Evolutionary conservation across 352 stramenopile genomes (phyloP), one percentile per base, ranked within the genome.

Genomic region (Phytophthora pini): DNA sequence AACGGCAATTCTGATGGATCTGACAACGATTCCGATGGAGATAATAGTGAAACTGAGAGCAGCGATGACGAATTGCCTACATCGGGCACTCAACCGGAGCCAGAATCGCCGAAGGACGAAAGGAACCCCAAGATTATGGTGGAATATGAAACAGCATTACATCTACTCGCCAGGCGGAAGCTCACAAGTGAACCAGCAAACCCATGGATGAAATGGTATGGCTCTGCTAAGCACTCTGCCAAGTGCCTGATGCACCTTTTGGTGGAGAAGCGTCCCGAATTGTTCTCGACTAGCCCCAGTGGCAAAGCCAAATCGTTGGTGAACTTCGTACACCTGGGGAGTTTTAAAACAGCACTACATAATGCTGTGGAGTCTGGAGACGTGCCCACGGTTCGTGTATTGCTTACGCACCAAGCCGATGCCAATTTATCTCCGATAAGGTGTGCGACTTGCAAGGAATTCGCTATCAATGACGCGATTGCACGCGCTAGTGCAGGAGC

Each of bases 301-400:
- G 58, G 53, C 13, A 60, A 60, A 39, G 57, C 73, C 10, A 64
- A 76, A 48, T 70, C 55, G 1, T 61, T 74, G 1, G 55, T 91
- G 34, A 84, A 90, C 46, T 78, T 87, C 26, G 54, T 77, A 0
- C 71, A 85, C 31, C 79, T 77, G 11, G 46, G 44, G n/a, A 77
- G 56, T 13, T 78, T 80, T 26, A 88, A 86, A 56, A 92, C 85
- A 0, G 69, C 85, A 4, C 53, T 94, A 27, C 66, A 87, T 54
- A 87, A 76, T 43, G 83, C 85, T 24, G 76, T 92, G 2, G 57
- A 84, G 34, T 63, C 70, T 2, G 72, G 76, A 6, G 77, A 90
- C 50, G 39, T 72, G 3, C 53, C 81, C 2, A 83, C 72, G 20
- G 76, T 80, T 1, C 51, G 50, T 2, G n/a, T 73, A 17, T 51